Evolutionary conservation across 2,329 filamentous ascomycete species (phyloP), one percentile per base, ranked within the genome.

Genomic region (Colletotrichum tofieldiae): DNA sequence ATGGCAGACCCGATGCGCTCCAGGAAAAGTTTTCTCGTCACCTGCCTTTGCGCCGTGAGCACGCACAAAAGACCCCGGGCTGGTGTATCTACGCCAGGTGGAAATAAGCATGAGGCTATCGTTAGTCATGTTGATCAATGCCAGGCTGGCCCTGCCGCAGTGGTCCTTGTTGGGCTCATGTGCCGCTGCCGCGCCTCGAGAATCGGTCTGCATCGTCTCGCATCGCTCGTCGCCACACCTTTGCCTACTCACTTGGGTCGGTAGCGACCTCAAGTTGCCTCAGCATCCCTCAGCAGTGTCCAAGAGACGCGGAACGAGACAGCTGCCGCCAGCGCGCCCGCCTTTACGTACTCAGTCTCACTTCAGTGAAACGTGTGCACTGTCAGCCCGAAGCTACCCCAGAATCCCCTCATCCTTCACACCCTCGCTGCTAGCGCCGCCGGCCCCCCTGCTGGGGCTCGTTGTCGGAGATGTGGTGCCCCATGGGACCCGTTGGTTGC

Each of bases 391-490:
- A 32, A 29, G 51, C 62, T 65, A 65, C 62, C 62, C 62, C 62
- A 47, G 62, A 56, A n/a, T 64, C 47, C 26, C 49, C 26, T 63
- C 47, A 23, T 52, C 49, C 62, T 56, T 43, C 26, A 65, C 37
- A 65, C 62, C 51, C 51, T 56, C 65, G 35, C 37, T 43, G 39
- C 35, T 47, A 26, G 37, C 39, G 35, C 47, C 47, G 45, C 37
- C 56, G n/a, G 39, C 37, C 47, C 7, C 65, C 43, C 32, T 49
- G 59, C 43, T 49, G 59, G 43, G 20, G 37, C 56, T 62, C 35
- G 23, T 60, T 32, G 37, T 67, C 26, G 65, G 65, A 56, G 65
- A 45, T 39, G 47, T 39, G 65, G 56, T 49, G 62, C 45, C 45
- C 65, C 47, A 54, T 55, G 65, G 49, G 58, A 47, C 9, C 54